Evolutionary conservation across 2,329 filamentous ascomycete genomes (phyloP).

Genomic region (Calonectria leucothoes): DNA sequence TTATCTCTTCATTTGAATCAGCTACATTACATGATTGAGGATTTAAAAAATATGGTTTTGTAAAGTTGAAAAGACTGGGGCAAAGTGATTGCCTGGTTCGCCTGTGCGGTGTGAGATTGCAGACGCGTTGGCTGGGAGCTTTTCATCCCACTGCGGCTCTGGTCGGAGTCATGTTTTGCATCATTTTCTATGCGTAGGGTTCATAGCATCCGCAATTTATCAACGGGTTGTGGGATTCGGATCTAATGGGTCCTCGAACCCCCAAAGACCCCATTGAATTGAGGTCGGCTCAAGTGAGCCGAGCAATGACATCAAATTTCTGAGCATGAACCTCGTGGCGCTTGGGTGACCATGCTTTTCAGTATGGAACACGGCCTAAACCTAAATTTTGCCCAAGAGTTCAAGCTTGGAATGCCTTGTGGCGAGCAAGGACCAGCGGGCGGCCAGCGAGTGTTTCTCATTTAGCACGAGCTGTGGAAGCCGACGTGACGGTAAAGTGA

Average conservation of each 20-base stretch:
- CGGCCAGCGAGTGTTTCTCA: background rate
- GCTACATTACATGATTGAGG: background rate
- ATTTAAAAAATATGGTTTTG: background rate
- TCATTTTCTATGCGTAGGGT: background rate
- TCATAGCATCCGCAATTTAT: background rate
- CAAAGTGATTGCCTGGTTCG: background rate
- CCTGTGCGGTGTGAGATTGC: too few species aligned
- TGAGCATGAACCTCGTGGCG: background rate
- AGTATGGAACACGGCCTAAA: background rate
- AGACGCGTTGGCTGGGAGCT: background rate
- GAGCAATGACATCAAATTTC: background rate
- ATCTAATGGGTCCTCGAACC: too few species aligned
- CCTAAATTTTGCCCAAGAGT: background rate
- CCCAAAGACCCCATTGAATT: background rate
- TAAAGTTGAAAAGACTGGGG: background rate
- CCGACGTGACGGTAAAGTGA: background rate
- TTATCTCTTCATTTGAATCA: background rate
- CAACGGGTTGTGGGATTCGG: background rate
- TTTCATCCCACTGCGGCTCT: background rate
- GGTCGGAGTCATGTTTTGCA: background rate
- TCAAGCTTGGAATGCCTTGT: background rate
- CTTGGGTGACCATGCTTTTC: background rate
- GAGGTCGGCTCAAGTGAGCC: background rate
- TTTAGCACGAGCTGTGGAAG: background rate
- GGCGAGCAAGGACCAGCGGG: background rate